Percentiles rank a stretch among this genome's conserved stretches.
phyloP scores from a whole-genome alignment of 2,329 filamentous ascomycete genomes.

The Rhexocercosporidium sp. region DNA sequence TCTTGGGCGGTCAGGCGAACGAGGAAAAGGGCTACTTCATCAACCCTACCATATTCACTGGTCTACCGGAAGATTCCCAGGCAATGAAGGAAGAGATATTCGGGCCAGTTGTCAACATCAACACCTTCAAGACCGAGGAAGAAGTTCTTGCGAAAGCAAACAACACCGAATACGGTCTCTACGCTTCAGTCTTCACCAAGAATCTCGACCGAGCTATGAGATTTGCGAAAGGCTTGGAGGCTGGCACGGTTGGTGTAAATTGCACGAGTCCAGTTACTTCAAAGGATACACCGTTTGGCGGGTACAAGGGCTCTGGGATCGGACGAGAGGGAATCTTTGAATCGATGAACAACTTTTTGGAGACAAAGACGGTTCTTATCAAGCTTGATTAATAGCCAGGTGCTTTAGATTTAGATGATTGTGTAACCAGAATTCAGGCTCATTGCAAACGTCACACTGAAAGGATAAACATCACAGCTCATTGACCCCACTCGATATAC shows the following conservation, averaged over 20 bases:
- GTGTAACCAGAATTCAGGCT: neutral
- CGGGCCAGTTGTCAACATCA: conserved; percentile 62
- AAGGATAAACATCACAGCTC: neutral
- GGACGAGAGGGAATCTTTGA: conserved; percentile 33
- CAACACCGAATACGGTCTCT: conserved; percentile 67
- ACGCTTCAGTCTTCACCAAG: conserved; percentile 63
- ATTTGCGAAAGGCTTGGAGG: conserved; percentile 54
- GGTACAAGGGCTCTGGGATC: conserved; percentile 35
- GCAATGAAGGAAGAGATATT: conserved; percentile 60
- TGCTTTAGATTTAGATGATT: neutral
- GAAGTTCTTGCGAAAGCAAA: conserved; percentile 66
- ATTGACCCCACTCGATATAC: too few species aligned
- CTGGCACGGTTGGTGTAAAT: conserved; percentile 50
- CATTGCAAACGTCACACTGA: neutral
- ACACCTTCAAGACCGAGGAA: conserved; percentile 58
- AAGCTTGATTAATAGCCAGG: conserved; percentile 20
- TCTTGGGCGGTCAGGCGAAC: conserved; percentile 17
- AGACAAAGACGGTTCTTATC: conserved; percentile 36
- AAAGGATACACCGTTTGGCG: conserved; percentile 36
- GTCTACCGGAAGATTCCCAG: conserved; percentile 28
- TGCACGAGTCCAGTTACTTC: conserved; percentile 33
- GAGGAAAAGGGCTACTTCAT: conserved; percentile 25
- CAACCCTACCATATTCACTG: conserved; percentile 31
- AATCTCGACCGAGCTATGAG: conserved; percentile 54
- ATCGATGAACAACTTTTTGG: conserved; percentile 36